Evolutionary conservation across 2,329 filamentous ascomycete species (phyloP), one percentile per base, ranked within the genome.

Genomic region (Chalaropsis ovoidea): DNA sequence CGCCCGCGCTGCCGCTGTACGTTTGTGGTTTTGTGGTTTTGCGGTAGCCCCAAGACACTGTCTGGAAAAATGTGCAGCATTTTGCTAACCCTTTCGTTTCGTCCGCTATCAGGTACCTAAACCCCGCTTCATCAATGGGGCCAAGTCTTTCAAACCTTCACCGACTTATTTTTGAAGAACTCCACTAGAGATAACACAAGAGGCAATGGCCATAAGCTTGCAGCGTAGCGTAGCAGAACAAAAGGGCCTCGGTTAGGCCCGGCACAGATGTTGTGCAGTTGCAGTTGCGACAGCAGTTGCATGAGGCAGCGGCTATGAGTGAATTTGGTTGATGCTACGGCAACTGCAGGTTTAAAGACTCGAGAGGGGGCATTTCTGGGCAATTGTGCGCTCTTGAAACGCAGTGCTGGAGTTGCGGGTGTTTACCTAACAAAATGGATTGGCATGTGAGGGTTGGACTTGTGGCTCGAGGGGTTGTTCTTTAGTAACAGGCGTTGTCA

Each of bases 111-210:
- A 58, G 52, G 52, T 58, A 58, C 17, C 17, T 58, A 22, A 58
- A 58, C 27, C 17, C 24, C 10, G 13, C 52, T n/a, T 15, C 52
- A 35, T 35, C 52, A n/a, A 19, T 58, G 7, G 17, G 13, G 52
- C 52, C 27, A 35, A 22, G 27, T 35, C 27, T 58, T n/a, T 58
- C 27, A n/a, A 15, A 58, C 31, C 31, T 58, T 58, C 52, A 58
- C 27, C 24, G 8, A 5, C 52, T 58, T 17, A 58, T 58, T 15
- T 58, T 58, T 35, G 52, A 58, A n/a, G 31, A 58, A 10, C 52
- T 39, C 52, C 52, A 39, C 52, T 58, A 58, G 24, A 58, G 52
- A 58, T 7, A n/a, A 19, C 10, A 19, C 10, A 39, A 3, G 31
- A 47, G 43, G 15, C 8, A 17, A 47, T 19, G 3, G n/a, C n/a